Conservation (phyloP, 225 moss, liverwort and hornwort species). For the Lunularia cruciata region DNA sequence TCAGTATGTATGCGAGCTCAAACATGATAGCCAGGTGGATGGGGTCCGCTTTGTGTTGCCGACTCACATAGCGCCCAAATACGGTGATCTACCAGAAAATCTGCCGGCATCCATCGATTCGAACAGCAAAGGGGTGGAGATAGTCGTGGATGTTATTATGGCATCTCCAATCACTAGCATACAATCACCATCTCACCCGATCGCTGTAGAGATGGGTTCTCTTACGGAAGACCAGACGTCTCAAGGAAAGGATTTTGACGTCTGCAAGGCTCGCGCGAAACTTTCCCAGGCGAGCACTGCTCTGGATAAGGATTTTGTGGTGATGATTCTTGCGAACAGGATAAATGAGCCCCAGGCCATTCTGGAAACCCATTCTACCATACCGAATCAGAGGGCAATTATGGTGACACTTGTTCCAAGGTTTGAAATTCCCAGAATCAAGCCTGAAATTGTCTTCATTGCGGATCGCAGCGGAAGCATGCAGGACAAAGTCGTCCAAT, state of each 20-base stretch:
- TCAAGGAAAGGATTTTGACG: conserved; percentile 21
- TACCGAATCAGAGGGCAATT: conserved; percentile 40
- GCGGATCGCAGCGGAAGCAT: conserved; percentile 62
- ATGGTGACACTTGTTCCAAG: conserved; percentile 49
- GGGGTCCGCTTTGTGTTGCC: conserved; percentile 52
- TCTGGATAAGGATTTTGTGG: conserved; percentile 49
- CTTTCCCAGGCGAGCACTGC: conserved; percentile 35
- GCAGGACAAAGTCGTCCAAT: conserved; percentile 27
- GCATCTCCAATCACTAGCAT: conserved; percentile 42
- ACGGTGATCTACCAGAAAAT: neutral
- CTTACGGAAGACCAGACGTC: conserved; percentile 3
- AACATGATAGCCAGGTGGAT: conserved; percentile 49
- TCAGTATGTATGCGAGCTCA: conserved; percentile 40
- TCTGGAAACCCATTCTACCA: conserved; percentile 45
- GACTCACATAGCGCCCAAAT: conserved; percentile 44
- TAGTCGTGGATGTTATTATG: conserved; percentile 40
- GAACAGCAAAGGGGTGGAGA: no score
- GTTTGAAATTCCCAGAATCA: conserved; percentile 36
- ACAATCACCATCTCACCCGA: conserved; percentile 49
- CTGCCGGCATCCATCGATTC: neutral
- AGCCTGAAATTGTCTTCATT: conserved; percentile 59
- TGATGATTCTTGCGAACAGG: conserved; percentile 38
- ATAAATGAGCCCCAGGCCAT: conserved; percentile 47
- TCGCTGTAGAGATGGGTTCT: conserved; percentile 28
- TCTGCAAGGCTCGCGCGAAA: conserved; percentile 10